A percentile compares a stretch with the other conserved stretches of the same genome.
Evolutionary conservation across 805 yeast species (phyloP).

Genomic region (Candida vartiovaarae): DNA sequence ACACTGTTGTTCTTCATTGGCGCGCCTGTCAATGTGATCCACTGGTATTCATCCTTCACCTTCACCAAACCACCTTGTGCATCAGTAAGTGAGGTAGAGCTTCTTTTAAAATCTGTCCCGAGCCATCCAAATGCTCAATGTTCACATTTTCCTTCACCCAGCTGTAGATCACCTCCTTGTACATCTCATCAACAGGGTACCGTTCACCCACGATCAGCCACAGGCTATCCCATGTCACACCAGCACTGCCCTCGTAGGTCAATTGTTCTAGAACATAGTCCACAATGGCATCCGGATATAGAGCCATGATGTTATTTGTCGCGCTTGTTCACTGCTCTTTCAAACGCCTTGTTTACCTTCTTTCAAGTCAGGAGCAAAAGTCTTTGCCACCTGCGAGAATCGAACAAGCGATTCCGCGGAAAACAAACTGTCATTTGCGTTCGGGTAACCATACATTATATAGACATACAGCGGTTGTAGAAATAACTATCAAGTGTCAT

Average conservation of each 20-base stretch:
- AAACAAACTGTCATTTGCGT: too few species aligned
- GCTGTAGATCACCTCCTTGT: conserved; percentile 28
- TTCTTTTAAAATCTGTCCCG: not conserved
- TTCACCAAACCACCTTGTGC: conserved; percentile 20
- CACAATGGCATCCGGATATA: conserved; percentile 23
- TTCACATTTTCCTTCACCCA: conserved; percentile 28
- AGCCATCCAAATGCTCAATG: conserved; percentile 7
- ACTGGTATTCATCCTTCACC: conserved; percentile 50
- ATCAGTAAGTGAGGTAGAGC: conserved; percentile 1
- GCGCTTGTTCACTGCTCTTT: not conserved
- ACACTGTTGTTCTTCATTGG: conserved; percentile 42
- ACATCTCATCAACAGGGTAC: conserved; percentile 24
- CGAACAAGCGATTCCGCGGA: too few species aligned
- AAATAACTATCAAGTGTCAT: too few species aligned
- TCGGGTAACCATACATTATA: too few species aligned
- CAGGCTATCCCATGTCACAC: conserved; percentile 24
- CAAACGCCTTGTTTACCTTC: not conserved
- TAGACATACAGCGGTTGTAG: too few species aligned
- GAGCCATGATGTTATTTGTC: not conserved
- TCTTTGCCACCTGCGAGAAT: too few species aligned
- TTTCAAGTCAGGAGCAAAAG: not conserved
- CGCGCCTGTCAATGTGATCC: conserved; percentile 51
- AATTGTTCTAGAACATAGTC: conserved; percentile 27
- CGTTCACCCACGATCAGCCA: conserved; percentile 25
- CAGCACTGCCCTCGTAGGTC: conserved; percentile 28